Percentiles rank a stretch among this genome's conserved stretches.
Evolutionary conservation across 2,329 filamentous ascomycete species (phyloP).

Genomic region (Fusarium sp.): DNA sequence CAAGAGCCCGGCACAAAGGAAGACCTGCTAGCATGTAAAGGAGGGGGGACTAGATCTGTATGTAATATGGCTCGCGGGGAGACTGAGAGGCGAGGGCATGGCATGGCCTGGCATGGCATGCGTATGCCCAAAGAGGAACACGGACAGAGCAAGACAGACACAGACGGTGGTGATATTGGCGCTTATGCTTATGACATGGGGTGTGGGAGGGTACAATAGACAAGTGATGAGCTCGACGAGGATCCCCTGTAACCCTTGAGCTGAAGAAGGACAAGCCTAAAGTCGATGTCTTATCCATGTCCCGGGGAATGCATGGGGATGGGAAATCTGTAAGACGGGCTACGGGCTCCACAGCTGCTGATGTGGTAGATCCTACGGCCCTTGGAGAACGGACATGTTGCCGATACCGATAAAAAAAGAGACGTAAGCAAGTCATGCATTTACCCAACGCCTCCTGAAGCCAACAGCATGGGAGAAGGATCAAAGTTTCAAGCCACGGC

Average conservation of each 20-base stretch:
- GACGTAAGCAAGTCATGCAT: neutral
- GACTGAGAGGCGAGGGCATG: neutral
- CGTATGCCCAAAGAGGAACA: slow-evolving; percentile 19
- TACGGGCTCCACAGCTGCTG: neutral
- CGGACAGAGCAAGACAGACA: neutral
- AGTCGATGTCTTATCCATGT: neutral
- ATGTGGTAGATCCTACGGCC: neutral
- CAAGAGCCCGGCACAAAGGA: slow-evolving; percentile 25
- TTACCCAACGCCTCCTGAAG: slow-evolving; percentile 6
- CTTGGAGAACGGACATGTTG: neutral
- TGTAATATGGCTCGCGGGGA: neutral
- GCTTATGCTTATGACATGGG: slow-evolving; percentile 15
- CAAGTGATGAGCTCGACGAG: slow-evolving; percentile 31
- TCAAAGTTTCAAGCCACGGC: slow-evolving; percentile 13
- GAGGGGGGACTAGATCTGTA: slow-evolving; percentile 10
- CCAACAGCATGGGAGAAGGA: slow-evolving; percentile 17
- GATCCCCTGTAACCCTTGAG: slow-evolving; percentile 24
- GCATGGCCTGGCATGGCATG: neutral
- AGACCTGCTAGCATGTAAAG: neutral
- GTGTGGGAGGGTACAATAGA: slow-evolving; percentile 4
- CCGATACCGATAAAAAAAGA: neutral
- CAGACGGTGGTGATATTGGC: slow-evolving; percentile 11
- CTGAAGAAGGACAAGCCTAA: neutral
- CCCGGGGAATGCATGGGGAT: slow-evolving; percentile 2
- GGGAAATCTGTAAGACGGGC: slow-evolving; percentile 1